These are phyloP conservation scores for Penicillium sclerotiorum DNA, from an alignment of 2,329 filamentous ascomycete genomes.

Conservation along the genomic window DNA sequence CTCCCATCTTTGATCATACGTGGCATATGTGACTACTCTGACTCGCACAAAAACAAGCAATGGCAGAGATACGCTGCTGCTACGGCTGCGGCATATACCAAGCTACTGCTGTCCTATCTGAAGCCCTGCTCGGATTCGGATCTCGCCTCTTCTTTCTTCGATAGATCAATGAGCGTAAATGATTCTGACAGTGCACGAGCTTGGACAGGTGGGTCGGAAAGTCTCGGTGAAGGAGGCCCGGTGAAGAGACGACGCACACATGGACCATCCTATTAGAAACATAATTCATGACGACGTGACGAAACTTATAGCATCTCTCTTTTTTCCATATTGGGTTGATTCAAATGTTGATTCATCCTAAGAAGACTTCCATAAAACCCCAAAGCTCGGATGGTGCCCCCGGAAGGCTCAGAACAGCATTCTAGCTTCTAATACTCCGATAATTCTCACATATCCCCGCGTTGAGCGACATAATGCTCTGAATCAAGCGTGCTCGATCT, in stretches of 20 bases:
- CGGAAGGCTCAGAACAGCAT: too few species aligned
- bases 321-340: too few species aligned
- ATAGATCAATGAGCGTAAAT: background rate
- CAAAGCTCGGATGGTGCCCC: too few species aligned
- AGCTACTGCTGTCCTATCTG: background rate
- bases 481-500: too few species aligned
- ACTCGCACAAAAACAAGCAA: background rate
- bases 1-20: background rate
- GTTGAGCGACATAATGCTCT: too few species aligned
- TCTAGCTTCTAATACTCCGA: too few species aligned
- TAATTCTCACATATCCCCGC: too few species aligned
- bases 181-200: background rate
- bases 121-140: background rate
- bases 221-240: background rate
- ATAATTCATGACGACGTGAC: too few species aligned
- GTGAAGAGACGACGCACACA: background rate
- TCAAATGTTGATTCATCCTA: too few species aligned
- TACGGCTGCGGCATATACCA: background rate
- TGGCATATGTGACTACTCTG: background rate
- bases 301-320: too few species aligned
- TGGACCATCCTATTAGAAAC: background rate
- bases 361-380: too few species aligned
- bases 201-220: background rate
- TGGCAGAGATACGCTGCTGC: constrained; percentile 2
- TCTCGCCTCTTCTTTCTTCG: background rate